Base-by-base conservation (phyloP, 768 basidiomycete genomes). In the Phylloporus scabripes region DNA sequence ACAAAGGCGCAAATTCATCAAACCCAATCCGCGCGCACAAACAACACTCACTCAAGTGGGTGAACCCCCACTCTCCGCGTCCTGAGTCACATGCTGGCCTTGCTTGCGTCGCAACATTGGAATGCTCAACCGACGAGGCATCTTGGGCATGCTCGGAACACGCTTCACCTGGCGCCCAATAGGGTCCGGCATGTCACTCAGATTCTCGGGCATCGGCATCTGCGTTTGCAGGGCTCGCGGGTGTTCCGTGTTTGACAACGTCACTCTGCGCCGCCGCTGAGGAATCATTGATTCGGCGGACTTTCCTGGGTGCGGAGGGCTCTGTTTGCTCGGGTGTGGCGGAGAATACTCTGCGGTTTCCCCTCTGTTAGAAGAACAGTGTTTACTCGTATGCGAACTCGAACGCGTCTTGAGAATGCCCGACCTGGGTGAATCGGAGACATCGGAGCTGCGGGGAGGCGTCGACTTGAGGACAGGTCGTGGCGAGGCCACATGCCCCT, bases 81-180 rank as follows among this genome's bases (percentile, higher is more conserved):
- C 52, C 31, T 14, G 48, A 7, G 52, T 17, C 7, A 36, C 51
- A 3, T 48, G 24, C 40, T 51, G 54, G 49, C 57, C 51, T n/a
- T 60, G 60, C 46, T 63, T 67, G 21, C 65, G 64, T 15, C 64
- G 55, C 34, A 65, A 45, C 47, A 63, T 51, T 0, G 60, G 63
- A 18, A 67, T 65, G 38, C 65, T 65, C 24, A 65, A 49, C 20
- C 59, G 54, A 34, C 60, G 65, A 1, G 60, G 63, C 14, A 65
- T 23, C 49, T 40, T 63, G 12, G 63, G 65, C 34, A 54, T 18
- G 41, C 56, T 65, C 29, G 60, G 53, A 5, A 45, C 34, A 5
- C 48, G 58, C 49, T 49, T 63, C 29, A 44, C 37, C 12, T 51
- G 46, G 5, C 39, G 33, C 2, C 32, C 33, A 11, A 21, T 32